Evolutionary conservation across 1,139 yeast genomes (phyloP).

Genomic region (Keqinozyma sinolaborantium): DNA sequence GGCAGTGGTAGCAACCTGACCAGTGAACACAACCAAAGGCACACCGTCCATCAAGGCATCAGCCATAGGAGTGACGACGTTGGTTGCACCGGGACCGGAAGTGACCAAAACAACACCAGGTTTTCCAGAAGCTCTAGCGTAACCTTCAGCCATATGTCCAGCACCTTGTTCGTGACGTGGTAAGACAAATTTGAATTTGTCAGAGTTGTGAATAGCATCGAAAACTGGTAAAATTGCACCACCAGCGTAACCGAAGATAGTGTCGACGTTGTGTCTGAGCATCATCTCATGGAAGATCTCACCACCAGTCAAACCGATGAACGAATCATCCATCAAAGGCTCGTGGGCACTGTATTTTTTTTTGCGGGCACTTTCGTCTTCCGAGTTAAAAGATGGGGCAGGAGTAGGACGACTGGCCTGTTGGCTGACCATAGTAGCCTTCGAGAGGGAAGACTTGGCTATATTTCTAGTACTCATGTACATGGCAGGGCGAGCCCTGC

Average conservation of each 20-base stretch:
- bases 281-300: conserved; percentile 98
- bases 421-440: conserved; percentile 32
- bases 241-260: conserved; percentile 94
- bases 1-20: conserved; percentile 93
- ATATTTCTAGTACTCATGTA: conserved; percentile 19
- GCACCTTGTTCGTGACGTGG: conserved; percentile 99
- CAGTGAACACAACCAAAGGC: conserved; percentile 95
- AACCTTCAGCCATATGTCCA: conserved; percentile 99
- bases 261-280: conserved; percentile 92
- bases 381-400: conserved; percentile 37
- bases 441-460: conserved; percentile 28
- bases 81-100: conserved; percentile 98
- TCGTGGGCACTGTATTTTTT: conserved; percentile 10
- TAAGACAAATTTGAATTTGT: conserved; percentile 81
- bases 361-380: conserved; percentile 10
- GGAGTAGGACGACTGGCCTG: conserved; percentile 31
- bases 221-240: conserved; percentile 98
- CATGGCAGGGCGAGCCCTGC: conserved; percentile 2
- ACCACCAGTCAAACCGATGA: conserved; percentile 95
- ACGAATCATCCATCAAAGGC: conserved; percentile 67
- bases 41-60: conserved; percentile 98
- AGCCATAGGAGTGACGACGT: conserved; percentile 95
- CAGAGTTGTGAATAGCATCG: conserved; percentile 93
- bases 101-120: conserved; percentile 99
- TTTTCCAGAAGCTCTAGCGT: conserved; percentile 91